These are phyloP conservation scores for Neonectria sp. DNA, from an alignment of 2,329 filamentous ascomycete genomes.

Conservation along the genomic window DNA sequence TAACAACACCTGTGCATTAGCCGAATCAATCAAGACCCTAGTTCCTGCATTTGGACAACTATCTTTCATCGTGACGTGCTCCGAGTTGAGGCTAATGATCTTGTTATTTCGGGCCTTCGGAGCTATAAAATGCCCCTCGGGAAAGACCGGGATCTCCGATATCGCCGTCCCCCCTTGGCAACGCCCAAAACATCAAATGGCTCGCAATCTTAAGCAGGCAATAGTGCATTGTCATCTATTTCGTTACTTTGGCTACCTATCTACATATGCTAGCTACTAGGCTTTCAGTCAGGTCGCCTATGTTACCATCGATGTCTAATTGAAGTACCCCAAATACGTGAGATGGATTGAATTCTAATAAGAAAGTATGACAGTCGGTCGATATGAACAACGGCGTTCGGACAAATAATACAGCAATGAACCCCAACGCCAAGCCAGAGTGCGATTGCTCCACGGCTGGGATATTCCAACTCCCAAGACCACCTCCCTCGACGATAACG, in stretches of 20 bases:
- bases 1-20: constrained; percentile 76
- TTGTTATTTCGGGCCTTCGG: constrained; percentile 41
- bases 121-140: constrained; percentile 44
- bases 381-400: constrained; percentile 30
- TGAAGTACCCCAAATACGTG: no score
- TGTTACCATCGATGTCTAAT: background rate
- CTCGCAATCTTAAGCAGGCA: constrained; percentile 19
- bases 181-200: constrained; percentile 36
- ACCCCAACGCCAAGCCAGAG: constrained; percentile 42
- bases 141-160: constrained; percentile 46
- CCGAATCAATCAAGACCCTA: constrained; percentile 62
- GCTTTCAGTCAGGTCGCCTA: background rate
- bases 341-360: constrained; percentile 12
- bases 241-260: no score
- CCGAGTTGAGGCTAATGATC: constrained; percentile 29
- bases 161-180: constrained; percentile 36
- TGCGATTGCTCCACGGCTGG: constrained; percentile 29
- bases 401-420: constrained; percentile 34
- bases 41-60: constrained; percentile 42
- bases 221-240: constrained; percentile 2
- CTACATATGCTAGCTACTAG: background rate
- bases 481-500: constrained; percentile 17
- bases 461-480: constrained; percentile 36
- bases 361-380: constrained; percentile 22
- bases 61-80: constrained; percentile 38